Percentiles rank a stretch among this genome's conserved stretches.
These are phyloP conservation scores for Psilocybe tampanensis DNA, from an alignment of 768 basidiomycete species.

Conservation along the genomic window DNA sequence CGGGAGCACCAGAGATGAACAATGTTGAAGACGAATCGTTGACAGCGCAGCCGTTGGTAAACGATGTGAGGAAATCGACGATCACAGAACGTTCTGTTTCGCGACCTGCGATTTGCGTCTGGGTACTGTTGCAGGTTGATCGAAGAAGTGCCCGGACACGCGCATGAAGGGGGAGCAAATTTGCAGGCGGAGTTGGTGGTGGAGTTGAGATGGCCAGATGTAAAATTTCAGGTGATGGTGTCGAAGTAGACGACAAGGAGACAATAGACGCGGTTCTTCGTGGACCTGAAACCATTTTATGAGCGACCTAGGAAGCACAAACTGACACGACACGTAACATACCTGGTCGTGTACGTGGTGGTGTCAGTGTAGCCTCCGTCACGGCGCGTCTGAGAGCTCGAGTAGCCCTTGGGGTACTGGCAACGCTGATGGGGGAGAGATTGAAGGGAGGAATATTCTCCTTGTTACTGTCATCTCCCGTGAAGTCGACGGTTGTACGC, in stretches of 20 bases:
- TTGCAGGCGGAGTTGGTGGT: constrained; percentile 58
- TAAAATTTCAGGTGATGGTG: constrained; percentile 46
- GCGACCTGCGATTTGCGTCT: constrained; percentile 66
- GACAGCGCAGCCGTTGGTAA: constrained; percentile 38
- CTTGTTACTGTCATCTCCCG: constrained; percentile 69
- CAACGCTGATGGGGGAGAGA: constrained; percentile 35
- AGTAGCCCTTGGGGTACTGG: constrained; percentile 40
- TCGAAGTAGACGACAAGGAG: constrained; percentile 42
- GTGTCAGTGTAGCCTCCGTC: constrained; percentile 36
- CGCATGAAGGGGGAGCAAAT: constrained; percentile 49
- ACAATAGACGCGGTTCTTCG: constrained; percentile 54
- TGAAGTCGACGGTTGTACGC: constrained; percentile 42
- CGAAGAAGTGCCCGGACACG: constrained; percentile 74
- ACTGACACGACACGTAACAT: constrained; percentile 22
- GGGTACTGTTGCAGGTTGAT: constrained; percentile 60
- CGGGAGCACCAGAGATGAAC: constrained; percentile 92
- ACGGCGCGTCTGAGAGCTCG: constrained; percentile 43
- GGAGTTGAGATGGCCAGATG: constrained; percentile 56
- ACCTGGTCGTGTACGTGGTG: constrained; percentile 50
- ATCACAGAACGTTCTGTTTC: constrained; percentile 62
- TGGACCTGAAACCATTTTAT: constrained; percentile 32
- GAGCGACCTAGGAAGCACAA: constrained; percentile 10
- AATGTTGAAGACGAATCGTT: constrained; percentile 47
- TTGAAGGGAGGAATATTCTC: constrained; percentile 75
- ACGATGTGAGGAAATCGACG: constrained; percentile 58